A percentile compares a stretch with the other conserved stretches of the same genome.
Conservation (phyloP, 768 basidiomycete genomes). For the Lentinula detonsa region DNA sequence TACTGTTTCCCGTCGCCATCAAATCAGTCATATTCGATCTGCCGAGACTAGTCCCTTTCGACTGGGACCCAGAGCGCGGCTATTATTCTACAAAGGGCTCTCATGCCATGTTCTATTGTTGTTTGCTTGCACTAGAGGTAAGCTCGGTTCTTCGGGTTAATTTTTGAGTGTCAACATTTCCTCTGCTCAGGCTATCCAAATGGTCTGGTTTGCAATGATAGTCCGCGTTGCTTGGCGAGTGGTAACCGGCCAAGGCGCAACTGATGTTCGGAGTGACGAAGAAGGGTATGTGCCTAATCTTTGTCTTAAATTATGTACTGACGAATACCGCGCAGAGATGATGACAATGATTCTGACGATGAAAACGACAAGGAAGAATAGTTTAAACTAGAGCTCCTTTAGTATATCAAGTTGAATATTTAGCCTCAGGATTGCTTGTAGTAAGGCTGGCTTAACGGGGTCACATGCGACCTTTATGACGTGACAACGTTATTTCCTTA, state of each 20-base stretch:
- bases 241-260: constrained; percentile 64
- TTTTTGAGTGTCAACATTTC: neutral
- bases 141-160: constrained; percentile 8
- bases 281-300: constrained; percentile 29
- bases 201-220: constrained; percentile 86
- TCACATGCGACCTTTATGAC: neutral
- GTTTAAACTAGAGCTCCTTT: neutral
- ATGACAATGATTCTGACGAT: neutral
- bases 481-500: constrained; percentile 22
- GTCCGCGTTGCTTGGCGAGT: constrained; percentile 80
- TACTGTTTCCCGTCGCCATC: constrained; percentile 73
- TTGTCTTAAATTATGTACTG: neutral
- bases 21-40: constrained; percentile 50
- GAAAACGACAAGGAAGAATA: constrained; percentile 11
- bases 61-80: constrained; percentile 56
- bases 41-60: constrained; percentile 40
- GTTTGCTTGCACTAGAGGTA: constrained; percentile 63
- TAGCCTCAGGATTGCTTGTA: no score
- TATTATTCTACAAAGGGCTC: constrained; percentile 44
- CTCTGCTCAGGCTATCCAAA: constrained; percentile 52
- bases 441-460: no score
- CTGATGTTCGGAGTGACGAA: constrained; percentile 84
- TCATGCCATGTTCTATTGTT: constrained; percentile 41
- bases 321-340: neutral
- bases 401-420: neutral